phyloP scores from a whole-genome alignment of 2,329 filamentous ascomycete genomes.

The Torrubiellomyces zombiae region DNA sequence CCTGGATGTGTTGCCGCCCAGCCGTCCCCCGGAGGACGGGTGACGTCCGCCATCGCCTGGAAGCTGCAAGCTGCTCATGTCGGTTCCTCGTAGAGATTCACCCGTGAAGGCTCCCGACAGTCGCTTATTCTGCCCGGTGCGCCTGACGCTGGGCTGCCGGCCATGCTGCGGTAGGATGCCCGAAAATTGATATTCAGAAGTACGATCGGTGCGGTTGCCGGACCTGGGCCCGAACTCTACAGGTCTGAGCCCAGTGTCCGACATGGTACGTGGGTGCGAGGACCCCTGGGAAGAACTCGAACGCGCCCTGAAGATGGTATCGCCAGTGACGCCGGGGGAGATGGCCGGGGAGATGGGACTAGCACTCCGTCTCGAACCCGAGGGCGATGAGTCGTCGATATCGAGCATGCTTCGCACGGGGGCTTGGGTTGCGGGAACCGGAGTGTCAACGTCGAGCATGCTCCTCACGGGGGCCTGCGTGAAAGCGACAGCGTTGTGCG shows the following conservation, averaged over 20 bases:
- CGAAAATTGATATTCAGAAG: constrained; percentile 43
- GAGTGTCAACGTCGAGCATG: constrained; percentile 43
- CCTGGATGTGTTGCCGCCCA: constrained; percentile 27
- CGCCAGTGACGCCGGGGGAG: constrained; percentile 5
- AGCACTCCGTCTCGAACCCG: constrained; percentile 13
- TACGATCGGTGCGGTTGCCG: constrained; percentile 21
- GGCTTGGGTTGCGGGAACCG: constrained; percentile 19
- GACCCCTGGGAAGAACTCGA: constrained; percentile 7
- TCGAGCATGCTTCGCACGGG: constrained; percentile 37
- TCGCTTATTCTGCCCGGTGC: constrained; percentile 12
- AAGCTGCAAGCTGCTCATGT: constrained; percentile 31
- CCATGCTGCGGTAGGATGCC: constrained; percentile 36
- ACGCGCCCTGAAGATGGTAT: constrained; percentile 8
- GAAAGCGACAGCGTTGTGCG: constrained; percentile 15
- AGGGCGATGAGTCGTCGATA: constrained; percentile 22
- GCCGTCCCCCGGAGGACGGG: constrained; percentile 19
- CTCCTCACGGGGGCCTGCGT: constrained; percentile 43
- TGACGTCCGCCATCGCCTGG: constrained; percentile 27
- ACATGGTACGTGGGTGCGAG: constrained; percentile 35
- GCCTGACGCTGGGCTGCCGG: constrained; percentile 18
- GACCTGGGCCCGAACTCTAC: constrained; percentile 24
- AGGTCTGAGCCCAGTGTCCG: constrained; percentile 32
- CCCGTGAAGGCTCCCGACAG: constrained; percentile 25
- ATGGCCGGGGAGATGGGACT: constrained; percentile 18
- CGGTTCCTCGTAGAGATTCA: constrained; percentile 35